Base-by-base conservation (phyloP, 2,329 filamentous ascomycete species). In the Fonsecaea erecta region DNA sequence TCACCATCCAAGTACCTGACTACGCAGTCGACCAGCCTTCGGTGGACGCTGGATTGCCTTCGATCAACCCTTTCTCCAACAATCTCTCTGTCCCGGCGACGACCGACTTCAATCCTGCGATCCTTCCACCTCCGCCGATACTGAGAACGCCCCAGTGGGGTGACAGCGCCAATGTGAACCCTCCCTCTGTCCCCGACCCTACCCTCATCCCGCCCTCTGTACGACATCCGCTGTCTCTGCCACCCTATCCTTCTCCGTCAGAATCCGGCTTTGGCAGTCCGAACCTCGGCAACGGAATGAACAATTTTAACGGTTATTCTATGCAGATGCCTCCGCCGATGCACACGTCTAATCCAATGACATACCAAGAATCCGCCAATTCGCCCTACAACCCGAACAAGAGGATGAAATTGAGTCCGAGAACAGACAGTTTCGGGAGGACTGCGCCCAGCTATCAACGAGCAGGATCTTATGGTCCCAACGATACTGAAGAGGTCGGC, bases 271-370 rank as follows among this genome's bases (percentile, higher is more conserved):
- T 71, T 21, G 70, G 68, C 16, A 70, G 70, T 55, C 68, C 70
- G 14, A 68, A 59, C 32, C 62, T 70, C 35, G 61, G 60, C 35
- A 58, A 60, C 26, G 63, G 61, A 16, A 70, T 70, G 54, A 69
- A 62, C 46, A 51, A 60, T 11, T 66, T 70, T 48, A 62, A 55
- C 26, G 64, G 65, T 6, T 52, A 62, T 40, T 63, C 64, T 6
- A 63, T 64, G 55, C 66, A 68, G 16, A 72, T 72, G 71, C 68
- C 67, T 32, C 71, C 71, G 12, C 71, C 70, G 2, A 68, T 71
- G 67, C 67, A 68, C n/a, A 71, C 71, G 6, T 71, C 70, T 14
- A 71, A 71, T 60, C 70, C 70, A 2, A 52, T 63, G 43, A 35
- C 18, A n/a, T 65, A 66, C 52, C 63, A 65, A 16, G 70, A 72